phyloP scores from a whole-genome alignment of 371 early-diverging fungal species.

The Lichtheimia ornata region DNA sequence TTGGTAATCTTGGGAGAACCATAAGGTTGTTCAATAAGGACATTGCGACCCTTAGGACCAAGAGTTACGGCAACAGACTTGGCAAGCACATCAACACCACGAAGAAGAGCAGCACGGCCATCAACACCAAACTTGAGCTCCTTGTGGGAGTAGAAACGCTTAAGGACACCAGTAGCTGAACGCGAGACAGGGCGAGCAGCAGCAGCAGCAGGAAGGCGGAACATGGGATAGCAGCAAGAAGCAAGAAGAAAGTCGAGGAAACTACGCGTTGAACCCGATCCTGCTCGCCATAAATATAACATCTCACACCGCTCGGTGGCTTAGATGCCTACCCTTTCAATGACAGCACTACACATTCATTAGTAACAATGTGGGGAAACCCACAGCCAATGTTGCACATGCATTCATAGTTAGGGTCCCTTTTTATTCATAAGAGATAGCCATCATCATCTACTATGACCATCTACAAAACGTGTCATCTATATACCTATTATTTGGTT shows the following conservation, averaged over 20 bases:
- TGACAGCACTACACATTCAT: background rate
- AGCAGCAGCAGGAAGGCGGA: constrained; percentile 31
- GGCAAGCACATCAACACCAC: constrained; percentile 95
- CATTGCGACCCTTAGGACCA: constrained; percentile 98
- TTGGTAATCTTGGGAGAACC: constrained; percentile 99
- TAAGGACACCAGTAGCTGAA: constrained; percentile 43
- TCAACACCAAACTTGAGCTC: constrained; percentile 95
- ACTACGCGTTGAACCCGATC: constrained; percentile 12
- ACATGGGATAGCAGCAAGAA: constrained; percentile 39
- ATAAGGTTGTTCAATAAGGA: constrained; percentile 96
- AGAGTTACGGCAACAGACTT: constrained; percentile 97
- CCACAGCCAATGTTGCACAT: too few species aligned
- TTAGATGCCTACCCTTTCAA: background rate
- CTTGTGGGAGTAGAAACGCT: constrained; percentile 89
- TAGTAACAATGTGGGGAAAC: too few species aligned
- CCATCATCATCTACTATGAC: too few species aligned
- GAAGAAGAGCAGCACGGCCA: constrained; percentile 88
- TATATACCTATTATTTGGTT: too few species aligned
- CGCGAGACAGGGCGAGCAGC: constrained; percentile 23
- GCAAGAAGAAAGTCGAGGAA: constrained; percentile 13
- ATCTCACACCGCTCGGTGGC: background rate
- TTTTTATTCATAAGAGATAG: too few species aligned
- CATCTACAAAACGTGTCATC: too few species aligned
- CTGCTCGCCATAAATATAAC: constrained; percentile 1
- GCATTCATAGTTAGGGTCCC: too few species aligned